Base-by-base conservation (phyloP, 768 basidiomycete species). In the Tremella mesenterica region DNA sequence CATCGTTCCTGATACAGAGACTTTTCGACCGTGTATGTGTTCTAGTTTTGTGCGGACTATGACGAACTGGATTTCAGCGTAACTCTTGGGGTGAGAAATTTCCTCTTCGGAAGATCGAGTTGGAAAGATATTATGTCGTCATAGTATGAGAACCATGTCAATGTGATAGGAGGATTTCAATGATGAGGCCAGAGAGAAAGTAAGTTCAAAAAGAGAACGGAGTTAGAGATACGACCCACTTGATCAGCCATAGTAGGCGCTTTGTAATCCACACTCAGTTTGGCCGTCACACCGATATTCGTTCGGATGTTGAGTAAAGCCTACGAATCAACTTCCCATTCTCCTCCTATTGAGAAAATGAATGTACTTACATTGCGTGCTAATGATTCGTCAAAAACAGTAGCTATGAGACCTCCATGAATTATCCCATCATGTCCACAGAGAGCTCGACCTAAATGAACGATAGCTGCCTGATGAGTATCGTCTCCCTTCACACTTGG, bases 391-490 rank as follows among this genome's bases (percentile, higher is more conserved):
- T 99, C 93, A 51, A 95, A 70, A 16, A 97, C 72, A 1, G 90
- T 95, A 33, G 91, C 89, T 18, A 97, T 76, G 54, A 97, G 64
- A 1, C 93, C 93, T 0, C 93, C 93, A 63, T 99, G 93, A 2
- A 96, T 76, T 56, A 99, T 90, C 0, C 93, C 93, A 73, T 93
- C 90, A 58, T 93, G 74, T 2, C 76, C 92, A 66, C 93, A 97
- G 48, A 97, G 57, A 1, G 84, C 86, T 36, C 86, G 75, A 1
- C 93, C 93, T 1, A 95, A 76, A 63, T 96, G 93, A 1, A 91
- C 51, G 54, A 95, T 76, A 4, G 82, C 77, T 64, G 34, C 25
- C n/a, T 4, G 16, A 2, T 1, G n/a, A n/a, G n/a, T n/a, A n/a
- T n/a, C n/a, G n/a, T n/a, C n/a, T n/a, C n/a, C n/a, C n/a, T n/a